phyloP scores from a whole-genome alignment of 345 rosid genomes.

The Citrus reticulata region DNA sequence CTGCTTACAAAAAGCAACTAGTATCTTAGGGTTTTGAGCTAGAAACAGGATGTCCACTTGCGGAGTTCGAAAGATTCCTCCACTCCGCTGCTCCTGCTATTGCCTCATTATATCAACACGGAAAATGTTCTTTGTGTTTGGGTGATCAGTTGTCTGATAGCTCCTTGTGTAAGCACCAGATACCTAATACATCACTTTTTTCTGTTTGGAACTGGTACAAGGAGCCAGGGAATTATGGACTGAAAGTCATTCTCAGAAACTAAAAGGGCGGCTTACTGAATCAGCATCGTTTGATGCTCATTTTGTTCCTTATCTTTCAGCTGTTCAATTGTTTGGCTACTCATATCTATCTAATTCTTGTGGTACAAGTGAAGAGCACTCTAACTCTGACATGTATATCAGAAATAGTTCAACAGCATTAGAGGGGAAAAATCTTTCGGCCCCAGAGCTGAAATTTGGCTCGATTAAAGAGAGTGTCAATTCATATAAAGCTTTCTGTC shows the following conservation, averaged over 20 bases:
- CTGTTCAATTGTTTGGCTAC: conserved; percentile 22
- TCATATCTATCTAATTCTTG: conserved; percentile 4
- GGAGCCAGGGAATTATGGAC: conserved; percentile 25
- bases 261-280: not conserved
- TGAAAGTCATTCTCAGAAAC: conserved; percentile 17
- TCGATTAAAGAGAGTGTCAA: not conserved
- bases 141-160: not conserved
- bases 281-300: conserved; percentile 18
- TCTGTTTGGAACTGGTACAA: conserved; percentile 29
- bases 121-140: conserved; percentile 10
- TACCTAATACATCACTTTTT: conserved; percentile 16
- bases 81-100: conserved; percentile 22
- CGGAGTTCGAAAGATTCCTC: conserved; percentile 24
- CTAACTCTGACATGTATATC: not conserved
- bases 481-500: not conserved
- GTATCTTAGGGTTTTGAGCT: conserved; percentile 14
- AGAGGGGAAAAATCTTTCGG: not conserved
- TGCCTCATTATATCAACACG: not conserved
- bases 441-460: not conserved
- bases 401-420: not conserved
- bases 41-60: conserved; percentile 15
- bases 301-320: conserved; percentile 33
- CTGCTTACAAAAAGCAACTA: conserved; percentile 19
- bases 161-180: conserved; percentile 14
- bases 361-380: not conserved